phyloP scores from a whole-genome alignment of 371 early-diverging fungal genomes.

The Chytridiales sp. region DNA sequence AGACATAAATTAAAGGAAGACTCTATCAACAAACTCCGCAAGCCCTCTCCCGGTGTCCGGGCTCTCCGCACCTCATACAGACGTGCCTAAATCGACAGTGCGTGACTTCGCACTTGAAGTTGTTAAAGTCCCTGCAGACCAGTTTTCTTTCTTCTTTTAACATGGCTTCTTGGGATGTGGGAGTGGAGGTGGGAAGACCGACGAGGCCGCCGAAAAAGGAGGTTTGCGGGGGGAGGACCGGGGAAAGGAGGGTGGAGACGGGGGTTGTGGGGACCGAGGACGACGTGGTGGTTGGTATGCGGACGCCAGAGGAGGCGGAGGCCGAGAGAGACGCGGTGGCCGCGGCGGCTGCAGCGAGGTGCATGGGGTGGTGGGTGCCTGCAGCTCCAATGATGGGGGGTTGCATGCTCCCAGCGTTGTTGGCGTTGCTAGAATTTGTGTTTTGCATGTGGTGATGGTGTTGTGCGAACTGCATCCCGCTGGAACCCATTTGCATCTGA shows the following conservation, averaged over 20 bases:
- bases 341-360: slow-evolving; percentile 23
- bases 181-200: no score
- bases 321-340: background rate
- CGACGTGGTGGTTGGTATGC: background rate
- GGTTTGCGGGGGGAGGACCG: background rate
- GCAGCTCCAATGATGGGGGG: slow-evolving; percentile 14
- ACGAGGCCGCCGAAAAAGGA: no score
- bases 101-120: slow-evolving; percentile 23
- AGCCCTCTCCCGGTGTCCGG: slow-evolving; percentile 23
- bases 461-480: no score
- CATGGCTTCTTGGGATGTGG: slow-evolving; percentile 4
- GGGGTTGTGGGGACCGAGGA: background rate
- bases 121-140: slow-evolving; percentile 33
- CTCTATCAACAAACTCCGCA: no score
- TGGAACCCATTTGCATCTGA: no score
- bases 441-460: no score
- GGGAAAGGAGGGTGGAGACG: background rate
- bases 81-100: slow-evolving; percentile 30
- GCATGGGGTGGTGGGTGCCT: slow-evolving; percentile 28
- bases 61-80: slow-evolving; percentile 23
- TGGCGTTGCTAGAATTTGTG: background rate
- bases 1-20: no score
- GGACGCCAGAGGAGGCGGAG: background rate
- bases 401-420: background rate
- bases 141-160: slow-evolving; percentile 22